Percentiles rank a stretch among this genome's conserved stretches.
These are phyloP conservation scores for Trichoderma asperellum DNA, from an alignment of 2,329 filamentous ascomycete species.

Conservation along the genomic window DNA sequence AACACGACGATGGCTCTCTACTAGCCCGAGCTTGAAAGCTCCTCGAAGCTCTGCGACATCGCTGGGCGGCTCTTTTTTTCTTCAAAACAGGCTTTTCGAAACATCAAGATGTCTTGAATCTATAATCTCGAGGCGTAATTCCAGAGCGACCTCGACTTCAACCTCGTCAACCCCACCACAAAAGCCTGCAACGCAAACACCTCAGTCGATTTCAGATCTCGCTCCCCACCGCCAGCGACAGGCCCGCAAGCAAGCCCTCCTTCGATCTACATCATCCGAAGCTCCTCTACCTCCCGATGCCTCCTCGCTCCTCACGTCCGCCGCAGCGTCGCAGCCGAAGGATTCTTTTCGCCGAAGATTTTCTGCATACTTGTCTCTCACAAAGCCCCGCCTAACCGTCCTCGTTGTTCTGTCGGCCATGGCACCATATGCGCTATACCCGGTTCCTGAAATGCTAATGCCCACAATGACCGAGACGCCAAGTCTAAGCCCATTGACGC, in stretches of 20 bases:
- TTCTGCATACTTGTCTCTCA: constrained; percentile 83
- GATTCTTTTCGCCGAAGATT: constrained; percentile 66
- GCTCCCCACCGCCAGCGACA: constrained; percentile 45
- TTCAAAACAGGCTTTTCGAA: constrained; percentile 45
- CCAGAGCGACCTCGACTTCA: constrained; percentile 35
- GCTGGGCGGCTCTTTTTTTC: constrained; percentile 38
- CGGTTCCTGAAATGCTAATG: constrained; percentile 82
- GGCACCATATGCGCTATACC: constrained; percentile 89
- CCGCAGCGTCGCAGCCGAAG: constrained; percentile 54
- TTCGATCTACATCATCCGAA: constrained; percentile 31
- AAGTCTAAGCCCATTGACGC: constrained; percentile 85
- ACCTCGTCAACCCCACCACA: constrained; percentile 31
- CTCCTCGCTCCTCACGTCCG: constrained; percentile 59
- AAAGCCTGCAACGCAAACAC: constrained; percentile 31
- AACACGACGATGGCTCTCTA: constrained; percentile 40
- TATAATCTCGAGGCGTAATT: constrained; percentile 37
- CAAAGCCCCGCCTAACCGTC: constrained; percentile 92
- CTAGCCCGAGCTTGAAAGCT: constrained; percentile 35
- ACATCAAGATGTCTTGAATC: constrained; percentile 45
- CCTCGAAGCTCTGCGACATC: constrained; percentile 33
- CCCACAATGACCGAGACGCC: constrained; percentile 69
- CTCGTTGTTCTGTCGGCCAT: constrained; percentile 91
- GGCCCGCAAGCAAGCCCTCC: constrained; percentile 36
- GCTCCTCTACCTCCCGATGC: constrained; percentile 52
- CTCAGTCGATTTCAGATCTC: constrained; percentile 34